Conservation (phyloP, 1,284 basidiomycete genomes). For the Heterobasidion irregulare region DNA sequence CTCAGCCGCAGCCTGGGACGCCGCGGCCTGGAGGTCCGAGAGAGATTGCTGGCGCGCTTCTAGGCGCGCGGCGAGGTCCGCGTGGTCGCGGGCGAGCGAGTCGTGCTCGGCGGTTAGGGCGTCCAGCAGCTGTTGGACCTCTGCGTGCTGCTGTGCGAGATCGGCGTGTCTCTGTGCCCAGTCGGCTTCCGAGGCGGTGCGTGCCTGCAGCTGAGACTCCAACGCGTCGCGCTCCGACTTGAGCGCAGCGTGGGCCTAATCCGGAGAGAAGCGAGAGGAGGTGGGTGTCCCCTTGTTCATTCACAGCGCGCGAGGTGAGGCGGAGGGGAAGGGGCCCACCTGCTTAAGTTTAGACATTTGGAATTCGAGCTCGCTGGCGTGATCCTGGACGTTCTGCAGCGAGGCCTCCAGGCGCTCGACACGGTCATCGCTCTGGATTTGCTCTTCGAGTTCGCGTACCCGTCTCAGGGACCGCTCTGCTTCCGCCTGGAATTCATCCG, state of each 20-base stretch:
- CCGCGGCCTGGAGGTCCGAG: conserved; percentile 46
- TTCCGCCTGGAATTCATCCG: conserved; percentile 45
- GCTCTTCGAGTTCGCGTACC: conserved; percentile 67
- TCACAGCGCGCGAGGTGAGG: not conserved
- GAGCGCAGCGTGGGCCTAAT: conserved; percentile 44
- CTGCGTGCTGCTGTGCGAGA: conserved; percentile 33
- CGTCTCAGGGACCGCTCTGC: conserved; percentile 45
- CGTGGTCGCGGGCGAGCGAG: conserved; percentile 36
- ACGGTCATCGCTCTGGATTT: conserved; percentile 73
- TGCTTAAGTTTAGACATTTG: conserved; percentile 71
- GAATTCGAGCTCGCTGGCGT: conserved; percentile 73
- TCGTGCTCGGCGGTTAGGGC: conserved; percentile 37
- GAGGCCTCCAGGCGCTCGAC: conserved; percentile 63
- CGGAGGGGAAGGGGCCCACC: conserved; percentile 27
- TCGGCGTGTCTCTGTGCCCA: conserved; percentile 37
- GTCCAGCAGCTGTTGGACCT: conserved; percentile 33
- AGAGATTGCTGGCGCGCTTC: conserved; percentile 35
- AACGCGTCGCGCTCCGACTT: conserved; percentile 55
- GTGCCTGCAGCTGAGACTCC: conserved; percentile 33
- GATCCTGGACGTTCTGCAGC: conserved; percentile 68
- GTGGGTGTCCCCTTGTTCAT: not conserved
- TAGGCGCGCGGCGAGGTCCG: conserved; percentile 37
- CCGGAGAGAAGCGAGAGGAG: not conserved
- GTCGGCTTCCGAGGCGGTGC: conserved; percentile 32
- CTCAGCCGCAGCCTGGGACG: conserved; percentile 45